phyloP scores from a whole-genome alignment of 202 grass and related monocot genomes.

The Zizania palustris region DNA sequence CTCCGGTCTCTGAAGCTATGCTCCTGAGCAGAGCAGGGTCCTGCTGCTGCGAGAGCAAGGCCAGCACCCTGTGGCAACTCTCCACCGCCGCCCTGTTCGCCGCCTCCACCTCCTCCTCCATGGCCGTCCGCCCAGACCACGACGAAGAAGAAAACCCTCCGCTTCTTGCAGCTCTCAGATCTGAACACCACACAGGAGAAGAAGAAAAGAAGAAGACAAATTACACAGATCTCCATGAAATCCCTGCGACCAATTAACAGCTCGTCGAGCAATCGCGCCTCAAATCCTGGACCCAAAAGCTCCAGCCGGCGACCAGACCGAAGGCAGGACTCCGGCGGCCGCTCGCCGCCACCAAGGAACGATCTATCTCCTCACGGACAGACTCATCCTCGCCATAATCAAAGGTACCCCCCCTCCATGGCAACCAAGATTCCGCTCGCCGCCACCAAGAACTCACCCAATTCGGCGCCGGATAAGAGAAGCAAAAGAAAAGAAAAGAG shows the following conservation, averaged over 20 bases:
- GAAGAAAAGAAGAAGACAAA: slow-evolving; percentile 7
- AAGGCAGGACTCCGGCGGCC: not conserved
- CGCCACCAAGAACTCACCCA: not conserved
- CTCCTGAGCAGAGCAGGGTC: slow-evolving; percentile 58
- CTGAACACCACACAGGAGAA: slow-evolving; percentile 33
- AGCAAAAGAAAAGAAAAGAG: not conserved
- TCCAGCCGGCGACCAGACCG: not conserved
- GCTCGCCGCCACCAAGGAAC: not conserved
- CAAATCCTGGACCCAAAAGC: not conserved
- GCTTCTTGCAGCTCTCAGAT: slow-evolving; percentile 39
- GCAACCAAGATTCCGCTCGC: too few species aligned
- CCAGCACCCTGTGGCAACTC: slow-evolving; percentile 74
- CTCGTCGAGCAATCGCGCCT: not conserved
- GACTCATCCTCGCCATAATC: not conserved
- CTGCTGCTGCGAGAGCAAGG: slow-evolving; percentile 61
- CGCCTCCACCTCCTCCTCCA: slow-evolving; percentile 83
- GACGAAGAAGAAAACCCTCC: slow-evolving; percentile 19
- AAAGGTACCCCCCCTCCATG: not conserved
- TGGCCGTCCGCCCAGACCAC: slow-evolving; percentile 14
- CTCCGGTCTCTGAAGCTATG: slow-evolving; percentile 64
- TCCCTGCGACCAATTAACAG: not conserved
- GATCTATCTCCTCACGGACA: not conserved
- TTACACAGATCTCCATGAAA: slow-evolving; percentile 47
- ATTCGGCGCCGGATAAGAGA: slow-evolving; percentile 5
- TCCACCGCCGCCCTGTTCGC: slow-evolving; percentile 80